These are phyloP conservation scores for Zychaea mexicana DNA, from an alignment of 371 early-diverging fungal species.

Conservation along the genomic window DNA sequence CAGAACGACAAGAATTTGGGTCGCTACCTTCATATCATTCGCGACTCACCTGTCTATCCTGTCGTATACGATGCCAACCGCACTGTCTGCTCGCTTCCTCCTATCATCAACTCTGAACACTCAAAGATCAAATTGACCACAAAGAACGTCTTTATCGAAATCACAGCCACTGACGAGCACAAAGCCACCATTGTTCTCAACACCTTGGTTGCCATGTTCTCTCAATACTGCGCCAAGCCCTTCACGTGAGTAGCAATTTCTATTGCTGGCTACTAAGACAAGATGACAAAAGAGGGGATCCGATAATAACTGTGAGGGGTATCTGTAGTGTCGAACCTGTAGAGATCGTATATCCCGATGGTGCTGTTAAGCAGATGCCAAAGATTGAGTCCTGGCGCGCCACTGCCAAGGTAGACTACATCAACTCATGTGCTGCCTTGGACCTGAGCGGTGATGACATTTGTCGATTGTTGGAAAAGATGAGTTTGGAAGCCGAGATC, in stretches of 20 bases:
- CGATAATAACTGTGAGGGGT: background rate
- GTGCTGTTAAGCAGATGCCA: slow-evolving; percentile 65
- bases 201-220: slow-evolving; percentile 94
- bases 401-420: slow-evolving; percentile 79
- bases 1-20: slow-evolving; percentile 81
- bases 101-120: slow-evolving; percentile 99
- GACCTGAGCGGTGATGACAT: slow-evolving; percentile 78
- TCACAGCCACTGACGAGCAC: slow-evolving; percentile 97
- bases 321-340: slow-evolving; percentile 84
- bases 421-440: slow-evolving; percentile 86
- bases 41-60: slow-evolving; percentile 91
- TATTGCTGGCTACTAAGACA: background rate
- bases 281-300: background rate
- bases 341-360: slow-evolving; percentile 87
- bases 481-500: slow-evolving; percentile 84
- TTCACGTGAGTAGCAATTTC: slow-evolving; percentile 91
- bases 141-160: slow-evolving; percentile 98
- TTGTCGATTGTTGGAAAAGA: slow-evolving; percentile 75
- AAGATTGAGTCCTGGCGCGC: slow-evolving; percentile 73
- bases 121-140: slow-evolving; percentile 97
- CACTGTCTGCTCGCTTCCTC: slow-evolving; percentile 96
- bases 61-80: slow-evolving; percentile 89
- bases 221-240: slow-evolving; percentile 87
- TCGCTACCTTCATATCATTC: slow-evolving; percentile 93
- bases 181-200: slow-evolving; percentile 94